A percentile compares a stretch with the other conserved stretches of the same genome.
Conservation (phyloP, 306 rosid species). For the Spatholobus suberectus region DNA sequence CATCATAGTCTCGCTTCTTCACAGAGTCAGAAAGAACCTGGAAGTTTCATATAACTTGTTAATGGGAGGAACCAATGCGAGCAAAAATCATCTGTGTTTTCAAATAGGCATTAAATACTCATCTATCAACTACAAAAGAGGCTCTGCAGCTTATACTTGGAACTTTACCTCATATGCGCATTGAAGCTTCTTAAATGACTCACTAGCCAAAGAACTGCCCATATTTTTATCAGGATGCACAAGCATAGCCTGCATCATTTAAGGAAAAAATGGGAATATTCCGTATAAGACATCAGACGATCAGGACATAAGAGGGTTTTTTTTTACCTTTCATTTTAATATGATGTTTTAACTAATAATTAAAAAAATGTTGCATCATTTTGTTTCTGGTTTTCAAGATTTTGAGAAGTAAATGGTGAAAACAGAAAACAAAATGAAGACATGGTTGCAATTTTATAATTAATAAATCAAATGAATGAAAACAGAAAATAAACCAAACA, state of each 20-base stretch:
- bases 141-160: not conserved
- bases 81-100: conserved; percentile 3
- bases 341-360: not conserved
- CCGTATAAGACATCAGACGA: conserved; percentile 10
- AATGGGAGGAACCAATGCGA: conserved; percentile 17
- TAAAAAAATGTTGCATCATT: not conserved
- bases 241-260: conserved; percentile 80
- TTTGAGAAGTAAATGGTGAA: conserved; percentile 12
- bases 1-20: conserved; percentile 94
- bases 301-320: not conserved
- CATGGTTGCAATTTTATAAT: not conserved
- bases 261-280: conserved; percentile 1
- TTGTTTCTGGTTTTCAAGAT: not conserved
- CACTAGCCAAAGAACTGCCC: conserved; percentile 92
- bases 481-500: conserved; percentile 7
- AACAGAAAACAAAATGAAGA: not conserved
- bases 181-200: conserved; percentile 92
- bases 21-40: conserved; percentile 91
- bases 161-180: conserved; percentile 92
- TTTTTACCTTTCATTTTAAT: not conserved
- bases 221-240: conserved; percentile 99
- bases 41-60: conserved; percentile 33
- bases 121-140: conserved; percentile 31
- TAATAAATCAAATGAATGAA: not conserved
- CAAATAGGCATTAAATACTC: conserved; percentile 25